A percentile compares a stretch with the other conserved stretches of the same genome.
Evolutionary conservation across 768 basidiomycete species (phyloP).

Genomic region (Pseudohyphozyma bogoriensis): DNA sequence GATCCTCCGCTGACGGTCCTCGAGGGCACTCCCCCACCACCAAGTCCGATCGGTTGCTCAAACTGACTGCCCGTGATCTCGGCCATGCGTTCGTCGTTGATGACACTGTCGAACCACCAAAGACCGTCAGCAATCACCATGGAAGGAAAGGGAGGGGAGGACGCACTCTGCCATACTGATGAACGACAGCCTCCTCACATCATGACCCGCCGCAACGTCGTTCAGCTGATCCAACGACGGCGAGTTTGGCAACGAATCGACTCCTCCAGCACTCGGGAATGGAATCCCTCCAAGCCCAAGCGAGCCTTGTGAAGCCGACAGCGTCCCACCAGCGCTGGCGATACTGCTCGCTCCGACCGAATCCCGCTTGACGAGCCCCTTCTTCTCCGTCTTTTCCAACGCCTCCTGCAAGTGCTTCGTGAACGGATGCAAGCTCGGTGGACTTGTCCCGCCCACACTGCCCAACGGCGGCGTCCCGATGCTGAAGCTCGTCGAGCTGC

Average conservation of each 20-base stretch:
- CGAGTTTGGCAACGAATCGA: not conserved
- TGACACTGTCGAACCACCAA: slow-evolving; percentile 12
- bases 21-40: not conserved
- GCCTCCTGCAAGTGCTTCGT: not conserved
- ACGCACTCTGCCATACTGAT: not conserved
- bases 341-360: too few species aligned
- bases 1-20: not conserved
- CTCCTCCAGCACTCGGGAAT: not conserved
- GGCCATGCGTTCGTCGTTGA: slow-evolving; percentile 28
- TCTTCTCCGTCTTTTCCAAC: not conserved
- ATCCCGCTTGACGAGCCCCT: too few species aligned
- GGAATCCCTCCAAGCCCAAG: not conserved
- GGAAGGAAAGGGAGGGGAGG: slow-evolving; percentile 8
- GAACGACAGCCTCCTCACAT: not conserved
- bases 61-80: slow-evolving; percentile 23
- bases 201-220: slow-evolving; percentile 18
- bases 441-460: not conserved
- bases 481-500: slow-evolving; percentile 4
- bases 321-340: too few species aligned
- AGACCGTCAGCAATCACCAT: slow-evolving; percentile 9
- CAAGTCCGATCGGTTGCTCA: too few species aligned
- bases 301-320: too few species aligned
- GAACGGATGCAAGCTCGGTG: not conserved
- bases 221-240: slow-evolving; percentile 15
- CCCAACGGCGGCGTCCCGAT: slow-evolving; percentile 11